A percentile compares a stretch with the other conserved stretches of the same genome.
Evolutionary conservation across 83 land plant species (phyloP).

Genomic region (Picea abies): DNA sequence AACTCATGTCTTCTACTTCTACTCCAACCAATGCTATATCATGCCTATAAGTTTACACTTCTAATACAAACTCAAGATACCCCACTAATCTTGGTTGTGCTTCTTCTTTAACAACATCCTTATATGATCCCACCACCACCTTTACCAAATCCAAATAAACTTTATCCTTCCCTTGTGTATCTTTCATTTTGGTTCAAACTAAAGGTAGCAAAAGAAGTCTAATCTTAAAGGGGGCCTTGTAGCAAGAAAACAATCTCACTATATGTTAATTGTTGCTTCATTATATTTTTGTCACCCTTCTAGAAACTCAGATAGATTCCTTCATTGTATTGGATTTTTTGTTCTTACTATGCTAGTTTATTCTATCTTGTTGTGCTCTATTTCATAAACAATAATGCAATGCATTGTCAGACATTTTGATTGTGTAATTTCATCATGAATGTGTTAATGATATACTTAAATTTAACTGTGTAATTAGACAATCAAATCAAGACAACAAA

Average conservation of each 20-base stretch:
- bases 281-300: no score
- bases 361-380: no score
- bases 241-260: conserved; percentile 40
- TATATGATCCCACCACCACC: background rate
- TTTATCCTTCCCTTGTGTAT: conserved; percentile 9
- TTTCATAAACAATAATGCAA: no score
- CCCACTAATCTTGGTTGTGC: conserved; percentile 1
- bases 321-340: no score
- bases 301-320: no score
- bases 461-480: no score
- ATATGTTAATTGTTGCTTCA: no score
- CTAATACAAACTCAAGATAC: background rate
- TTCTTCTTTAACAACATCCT: conserved; percentile 17
- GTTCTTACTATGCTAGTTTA: no score
- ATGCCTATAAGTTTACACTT: background rate
- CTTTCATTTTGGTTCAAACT: conserved; percentile 13
- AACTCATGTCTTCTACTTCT: background rate
- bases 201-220: conserved; percentile 12
- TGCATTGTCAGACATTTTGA: no score
- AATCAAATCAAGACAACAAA: no score
- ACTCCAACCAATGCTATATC: background rate
- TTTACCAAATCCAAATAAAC: conserved; percentile 8
- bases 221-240: conserved; percentile 22
- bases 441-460: no score
- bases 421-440: no score